Conservation (phyloP, 192 early-diverging fungal species). For the Thoreauomyces humboldtii region DNA sequence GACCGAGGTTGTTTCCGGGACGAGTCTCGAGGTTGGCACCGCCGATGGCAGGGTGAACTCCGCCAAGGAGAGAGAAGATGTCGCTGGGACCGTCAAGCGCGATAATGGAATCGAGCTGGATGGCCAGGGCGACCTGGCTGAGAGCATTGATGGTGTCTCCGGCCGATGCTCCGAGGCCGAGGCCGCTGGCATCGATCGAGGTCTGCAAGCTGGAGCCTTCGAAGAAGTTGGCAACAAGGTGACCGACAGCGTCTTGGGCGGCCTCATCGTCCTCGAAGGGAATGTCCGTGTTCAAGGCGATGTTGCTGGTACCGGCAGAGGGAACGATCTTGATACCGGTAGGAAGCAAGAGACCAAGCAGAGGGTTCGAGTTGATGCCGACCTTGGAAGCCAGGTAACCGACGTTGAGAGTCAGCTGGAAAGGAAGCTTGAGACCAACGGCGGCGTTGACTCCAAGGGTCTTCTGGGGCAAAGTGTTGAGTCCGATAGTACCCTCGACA, state of each 20-base stretch:
- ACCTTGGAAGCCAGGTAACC: slow-evolving; percentile 22
- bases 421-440: slow-evolving; percentile 28
- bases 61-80: slow-evolving; percentile 22
- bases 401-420: slow-evolving; percentile 24
- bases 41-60: slow-evolving; percentile 12
- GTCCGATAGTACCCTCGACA: slow-evolving; percentile 14
- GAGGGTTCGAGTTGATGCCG: slow-evolving; percentile 23
- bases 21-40: slow-evolving; percentile 25
- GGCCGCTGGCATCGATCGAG: neutral
- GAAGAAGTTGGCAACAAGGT: slow-evolving; percentile 33
- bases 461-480: slow-evolving; percentile 33
- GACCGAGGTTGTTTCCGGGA: slow-evolving; percentile 27
- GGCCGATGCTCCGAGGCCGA: slow-evolving; percentile 16
- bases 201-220: slow-evolving; percentile 16
- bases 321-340: slow-evolving; percentile 15
- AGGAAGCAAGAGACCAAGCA: slow-evolving; percentile 15
- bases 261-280: slow-evolving; percentile 30
- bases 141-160: slow-evolving; percentile 22
- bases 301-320: neutral
- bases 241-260: slow-evolving; percentile 28
- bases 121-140: slow-evolving; percentile 7
- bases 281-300: slow-evolving; percentile 15
- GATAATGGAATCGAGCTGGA: slow-evolving; percentile 16
- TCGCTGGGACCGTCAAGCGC: slow-evolving; percentile 24
- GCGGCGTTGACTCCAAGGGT: slow-evolving; percentile 19